Evolutionary conservation across 768 basidiomycete species (phyloP), one percentile per base, ranked within the genome.

Genomic region (Suillus decipiens): DNA sequence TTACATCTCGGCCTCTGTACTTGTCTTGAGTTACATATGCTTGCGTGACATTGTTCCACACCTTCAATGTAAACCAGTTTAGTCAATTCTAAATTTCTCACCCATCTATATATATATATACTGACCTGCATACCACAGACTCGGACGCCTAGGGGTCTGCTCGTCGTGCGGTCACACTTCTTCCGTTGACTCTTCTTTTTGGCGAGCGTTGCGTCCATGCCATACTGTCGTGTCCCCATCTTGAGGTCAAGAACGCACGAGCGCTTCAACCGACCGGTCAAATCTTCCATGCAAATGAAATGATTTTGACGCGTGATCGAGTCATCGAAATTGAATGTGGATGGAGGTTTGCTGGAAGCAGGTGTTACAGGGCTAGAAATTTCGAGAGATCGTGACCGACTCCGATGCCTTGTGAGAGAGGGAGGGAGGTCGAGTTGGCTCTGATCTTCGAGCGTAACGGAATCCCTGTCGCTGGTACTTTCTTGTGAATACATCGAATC

Each of bases 211-310:
- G 97, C 97, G 69, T 97, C 94, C 79, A 96, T 92, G 22, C 97
- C 97, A 76, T 99, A 98, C 78, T 99, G 97, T 39, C 97, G 83
- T 36, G 96, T 98, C n/a, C 97, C 97, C 97, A 99, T 99, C 81
- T 99, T 99, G 69, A 99, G 80, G 76, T 99, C 97, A 70, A 99
- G 86, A 47, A 99, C 96, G 71, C 97, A 99, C 10, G 97, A 93
- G 57, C 84, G 86, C 76, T 92, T 96, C 71, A 97, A 76, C 39
- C 91, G 81, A 31, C 97, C 97, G 2, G 97, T 99, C 55, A 99
- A 80, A 72, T 99, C 97, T 76, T 99, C 97, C 95, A 99, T 97
- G 68, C 99, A 84, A 69, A 99, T 97, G 72, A 99, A 99, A 73
- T 98, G 92, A 72, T 97, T 95, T 76, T 97, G 96, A 14, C 96